Evolutionary conservation across 176 grass and related monocot genomes (phyloP).

Genomic region (Triticum monococcum): DNA sequence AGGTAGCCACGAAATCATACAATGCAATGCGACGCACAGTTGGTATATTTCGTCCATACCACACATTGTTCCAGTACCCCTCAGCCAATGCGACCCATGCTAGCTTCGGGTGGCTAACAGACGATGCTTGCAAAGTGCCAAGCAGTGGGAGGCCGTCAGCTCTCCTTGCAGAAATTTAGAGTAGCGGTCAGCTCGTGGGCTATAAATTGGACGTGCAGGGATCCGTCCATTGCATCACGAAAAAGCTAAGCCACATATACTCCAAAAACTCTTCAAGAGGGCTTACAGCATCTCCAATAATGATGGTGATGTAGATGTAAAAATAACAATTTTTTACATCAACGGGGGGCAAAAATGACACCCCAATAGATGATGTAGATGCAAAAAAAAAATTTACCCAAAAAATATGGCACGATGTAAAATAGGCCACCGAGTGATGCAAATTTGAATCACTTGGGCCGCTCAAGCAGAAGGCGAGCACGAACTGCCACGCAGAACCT

Average conservation of each 20-base stretch:
- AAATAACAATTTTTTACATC: too few species aligned
- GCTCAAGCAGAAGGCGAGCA: too few species aligned
- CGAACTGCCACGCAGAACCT: too few species aligned
- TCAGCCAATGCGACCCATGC: slow-evolving; percentile 6
- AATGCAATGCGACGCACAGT: not conserved
- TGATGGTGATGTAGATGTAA: too few species aligned
- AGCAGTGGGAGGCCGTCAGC: not conserved
- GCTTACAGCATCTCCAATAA: too few species aligned
- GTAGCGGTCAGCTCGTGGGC: not conserved
- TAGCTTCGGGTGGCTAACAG: slow-evolving; percentile 16
- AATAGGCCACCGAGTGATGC: too few species aligned
- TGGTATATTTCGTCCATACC: not conserved
- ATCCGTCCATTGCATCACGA: not conserved
- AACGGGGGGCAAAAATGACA: too few species aligned
- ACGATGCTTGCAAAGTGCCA: not conserved
- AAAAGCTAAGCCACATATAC: not conserved
- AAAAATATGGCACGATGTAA: too few species aligned
- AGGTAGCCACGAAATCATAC: not conserved
- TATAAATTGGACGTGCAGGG: slow-evolving; percentile 32
- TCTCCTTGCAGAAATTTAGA: not conserved
- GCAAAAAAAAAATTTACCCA: too few species aligned
- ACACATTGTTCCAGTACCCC: not conserved
- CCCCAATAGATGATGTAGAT: too few species aligned
- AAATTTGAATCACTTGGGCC: too few species aligned
- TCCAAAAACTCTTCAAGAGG: too few species aligned